A percentile compares a stretch with the other conserved stretches of the same genome.
Evolutionary conservation across 306 rosid species (phyloP).

Genomic region (Canavalia ensiformis): DNA sequence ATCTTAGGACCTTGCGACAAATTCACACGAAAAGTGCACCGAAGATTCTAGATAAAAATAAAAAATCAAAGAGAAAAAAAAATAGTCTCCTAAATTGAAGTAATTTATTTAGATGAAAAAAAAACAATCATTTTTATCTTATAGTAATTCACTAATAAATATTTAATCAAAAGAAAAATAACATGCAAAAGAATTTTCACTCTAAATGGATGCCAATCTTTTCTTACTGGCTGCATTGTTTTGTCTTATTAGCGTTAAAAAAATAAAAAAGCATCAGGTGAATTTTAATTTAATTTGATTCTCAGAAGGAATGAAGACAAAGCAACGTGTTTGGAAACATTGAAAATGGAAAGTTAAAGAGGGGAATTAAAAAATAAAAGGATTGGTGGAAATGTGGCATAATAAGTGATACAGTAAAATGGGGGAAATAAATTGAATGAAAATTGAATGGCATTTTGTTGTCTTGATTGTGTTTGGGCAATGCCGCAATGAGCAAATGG

Average conservation of each 20-base stretch:
- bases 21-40: background rate
- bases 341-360: background rate
- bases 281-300: background rate
- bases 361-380: background rate
- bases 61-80: too few species aligned
- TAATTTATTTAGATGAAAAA: background rate
- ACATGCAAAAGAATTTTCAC: background rate
- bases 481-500: background rate
- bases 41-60: background rate
- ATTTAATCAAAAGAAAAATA: too few species aligned
- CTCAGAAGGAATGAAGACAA: background rate
- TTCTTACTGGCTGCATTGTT: too few species aligned
- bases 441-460: background rate
- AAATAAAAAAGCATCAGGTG: background rate
- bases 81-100: background rate
- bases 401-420: conserved; percentile 18
- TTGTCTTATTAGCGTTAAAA: background rate
- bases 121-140: background rate
- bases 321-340: background rate
- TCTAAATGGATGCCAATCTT: background rate
- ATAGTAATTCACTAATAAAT: background rate
- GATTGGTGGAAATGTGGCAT: background rate
- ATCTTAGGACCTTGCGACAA: background rate
- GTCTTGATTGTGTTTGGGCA: conserved; percentile 38
- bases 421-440: background rate